These are phyloP conservation scores for Turnera subulata DNA, from an alignment of 345 rosid species.

Conservation along the genomic window DNA sequence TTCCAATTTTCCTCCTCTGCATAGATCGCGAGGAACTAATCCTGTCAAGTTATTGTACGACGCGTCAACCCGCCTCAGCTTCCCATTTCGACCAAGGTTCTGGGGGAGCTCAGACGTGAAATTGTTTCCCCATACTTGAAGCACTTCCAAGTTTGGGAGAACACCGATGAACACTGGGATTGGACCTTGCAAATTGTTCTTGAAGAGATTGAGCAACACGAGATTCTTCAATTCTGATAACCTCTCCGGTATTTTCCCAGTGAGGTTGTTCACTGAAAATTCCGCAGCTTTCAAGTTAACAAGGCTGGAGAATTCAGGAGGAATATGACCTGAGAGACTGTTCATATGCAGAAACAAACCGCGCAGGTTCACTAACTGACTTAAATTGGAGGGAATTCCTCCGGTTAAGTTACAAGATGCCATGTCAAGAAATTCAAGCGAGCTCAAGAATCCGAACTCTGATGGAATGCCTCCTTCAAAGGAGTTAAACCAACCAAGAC, in stretches of 20 bases:
- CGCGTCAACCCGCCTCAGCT: conserved; percentile 54
- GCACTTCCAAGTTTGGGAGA: conserved; percentile 55
- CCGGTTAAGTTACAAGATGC: conserved; percentile 63
- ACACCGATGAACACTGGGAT: conserved; percentile 70
- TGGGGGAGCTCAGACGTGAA: conserved; percentile 60
- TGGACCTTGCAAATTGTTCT: conserved; percentile 56
- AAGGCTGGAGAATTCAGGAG: conserved; percentile 63
- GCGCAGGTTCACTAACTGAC: conserved; percentile 50
- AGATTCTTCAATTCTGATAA: conserved; percentile 43
- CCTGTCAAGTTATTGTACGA: conserved; percentile 72
- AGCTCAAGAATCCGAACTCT: conserved; percentile 58
- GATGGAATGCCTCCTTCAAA: conserved; percentile 67
- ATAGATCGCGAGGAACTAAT: conserved; percentile 55
- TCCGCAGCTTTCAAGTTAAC: conserved; percentile 67
- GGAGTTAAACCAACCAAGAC: conserved; percentile 53
- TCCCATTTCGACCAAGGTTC: conserved; percentile 67
- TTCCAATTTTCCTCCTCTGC: conserved; percentile 54
- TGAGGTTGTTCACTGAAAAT: conserved; percentile 53
- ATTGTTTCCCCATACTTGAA: conserved; percentile 75
- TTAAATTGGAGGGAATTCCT: conserved; percentile 58
- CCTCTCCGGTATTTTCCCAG: conserved; percentile 70
- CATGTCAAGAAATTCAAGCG: conserved; percentile 65
- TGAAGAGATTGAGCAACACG: conserved; percentile 59
- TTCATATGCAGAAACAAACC: conserved; percentile 73
- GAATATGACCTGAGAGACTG: conserved; percentile 62